Conservation (phyloP, 805 yeast genomes). For the Kluyveromyces dobzhanskii region DNA sequence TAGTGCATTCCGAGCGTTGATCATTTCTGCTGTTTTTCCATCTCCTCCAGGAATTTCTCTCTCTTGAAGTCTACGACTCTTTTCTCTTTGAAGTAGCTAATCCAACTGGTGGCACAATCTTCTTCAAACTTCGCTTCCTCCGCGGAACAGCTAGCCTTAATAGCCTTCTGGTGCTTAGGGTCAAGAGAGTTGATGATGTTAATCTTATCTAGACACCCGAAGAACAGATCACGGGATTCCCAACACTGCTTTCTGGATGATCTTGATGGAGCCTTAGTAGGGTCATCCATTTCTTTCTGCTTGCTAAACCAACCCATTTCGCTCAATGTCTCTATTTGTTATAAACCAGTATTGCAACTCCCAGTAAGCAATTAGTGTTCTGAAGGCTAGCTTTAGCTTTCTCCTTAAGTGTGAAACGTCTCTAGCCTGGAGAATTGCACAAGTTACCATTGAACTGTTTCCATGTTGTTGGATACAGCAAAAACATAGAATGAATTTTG, state of each 20-base stretch:
- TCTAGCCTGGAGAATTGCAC: too few species aligned
- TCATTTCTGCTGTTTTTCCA: constrained; percentile 41
- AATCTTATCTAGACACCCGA: constrained; percentile 63
- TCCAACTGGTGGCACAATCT: constrained; percentile 87
- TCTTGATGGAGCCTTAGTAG: constrained; percentile 29
- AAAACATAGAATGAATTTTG: too few species aligned
- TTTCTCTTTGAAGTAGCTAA: constrained; percentile 81
- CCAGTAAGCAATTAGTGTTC: too few species aligned
- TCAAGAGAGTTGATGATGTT: constrained; percentile 64
- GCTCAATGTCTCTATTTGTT: too few species aligned
- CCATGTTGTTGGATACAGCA: too few species aligned
- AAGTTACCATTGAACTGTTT: too few species aligned
- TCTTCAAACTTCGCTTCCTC: constrained; percentile 53
- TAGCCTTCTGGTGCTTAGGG: constrained; percentile 36
- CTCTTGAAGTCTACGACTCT: constrained; percentile 69
- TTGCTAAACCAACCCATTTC: constrained; percentile 11
- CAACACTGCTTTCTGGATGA: constrained; percentile 73
- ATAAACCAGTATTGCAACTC: too few species aligned
- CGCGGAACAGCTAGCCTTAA: constrained; percentile 48
- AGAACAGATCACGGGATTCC: constrained; percentile 78
- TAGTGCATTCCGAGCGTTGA: too few species aligned
- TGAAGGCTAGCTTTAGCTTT: too few species aligned
- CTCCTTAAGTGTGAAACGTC: too few species aligned
- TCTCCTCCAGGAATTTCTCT: constrained; percentile 57
- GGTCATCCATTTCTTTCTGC: constrained; percentile 10